phyloP scores from a whole-genome alignment of 2,329 filamentous ascomycete genomes.

The Trichoderma breve region DNA sequence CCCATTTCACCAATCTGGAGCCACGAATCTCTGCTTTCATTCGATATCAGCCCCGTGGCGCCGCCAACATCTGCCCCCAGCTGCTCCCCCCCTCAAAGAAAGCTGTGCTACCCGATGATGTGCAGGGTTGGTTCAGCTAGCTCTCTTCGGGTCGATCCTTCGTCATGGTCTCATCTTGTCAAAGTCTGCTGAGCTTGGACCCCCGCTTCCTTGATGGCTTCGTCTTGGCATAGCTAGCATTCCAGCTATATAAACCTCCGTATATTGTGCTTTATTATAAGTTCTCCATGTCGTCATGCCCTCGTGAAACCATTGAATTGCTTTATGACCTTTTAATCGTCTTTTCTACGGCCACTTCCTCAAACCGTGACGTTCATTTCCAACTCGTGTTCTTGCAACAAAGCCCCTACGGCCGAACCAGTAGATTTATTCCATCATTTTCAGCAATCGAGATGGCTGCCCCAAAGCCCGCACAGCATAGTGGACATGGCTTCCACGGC shows the following conservation, averaged over 20 bases:
- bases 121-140: not conserved
- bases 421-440: not conserved
- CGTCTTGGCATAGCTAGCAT: slow-evolving; percentile 29
- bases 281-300: not conserved
- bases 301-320: not conserved
- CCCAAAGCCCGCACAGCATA: slow-evolving; percentile 8
- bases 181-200: slow-evolving; percentile 2
- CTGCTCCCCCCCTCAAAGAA: not conserved
- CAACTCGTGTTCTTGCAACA: not conserved
- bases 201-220: slow-evolving; percentile 17
- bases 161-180: slow-evolving; percentile 11
- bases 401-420: not conserved
- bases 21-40: not conserved
- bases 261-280: not conserved
- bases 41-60: slow-evolving; percentile 11
- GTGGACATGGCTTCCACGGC: slow-evolving; percentile 31
- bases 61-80: slow-evolving; percentile 9
- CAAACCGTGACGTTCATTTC: not conserved
- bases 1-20: not conserved
- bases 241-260: not conserved
- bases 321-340: not conserved
- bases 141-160: slow-evolving; percentile 16
- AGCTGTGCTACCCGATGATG: not conserved
- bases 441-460: not conserved
- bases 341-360: not conserved